Base-by-base conservation (phyloP, 2,329 filamentous ascomycete genomes). In the Beauveria scarabaeidicola region DNA sequence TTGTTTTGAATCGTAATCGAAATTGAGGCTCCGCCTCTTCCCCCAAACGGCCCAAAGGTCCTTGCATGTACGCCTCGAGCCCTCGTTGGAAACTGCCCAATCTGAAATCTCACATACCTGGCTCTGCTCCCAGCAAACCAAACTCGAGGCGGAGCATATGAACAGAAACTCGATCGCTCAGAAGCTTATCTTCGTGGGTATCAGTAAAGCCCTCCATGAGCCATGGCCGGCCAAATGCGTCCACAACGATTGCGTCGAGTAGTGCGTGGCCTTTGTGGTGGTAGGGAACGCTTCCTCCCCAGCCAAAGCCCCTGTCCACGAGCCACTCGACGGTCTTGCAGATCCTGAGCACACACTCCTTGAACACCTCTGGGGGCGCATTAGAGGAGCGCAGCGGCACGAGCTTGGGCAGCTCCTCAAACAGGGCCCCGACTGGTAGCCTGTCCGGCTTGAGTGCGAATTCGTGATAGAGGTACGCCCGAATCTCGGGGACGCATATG, bases 261-360 rank as follows among this genome's bases (percentile, higher is more conserved):
- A 55, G 43, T 43, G 52, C 52, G 5, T 46, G 19, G 41, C 52
- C 52, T 9, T 25, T 38, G 8, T 36, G 25, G n/a, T 17, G 11
- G 13, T 21, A 43, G 6, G 3, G 41, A 19, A 47, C n/a, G 19
- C 52, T 55, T 2, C 52, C 52, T 13, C 52, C 52, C 52, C 52
- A 55, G 19, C 52, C 52, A 21, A 55, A 47, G 5, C 27, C 41
- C 27, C 21, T 19, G 19, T 38, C 52, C 2, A 38, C 10, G n/a
- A 55, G 52, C 52, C 52, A 55, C 27, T 55, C 52, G 7, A 55
- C 52, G 4, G 52, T 55, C 13, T 38, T 36, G 41, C 52, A 55
- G 19, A 55, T 55, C 11, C n/a, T 36, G 27, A 55, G 41, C 27
- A 47, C 43, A 5, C 52, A 55, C 6, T 47, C n/a, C 3, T 27